phyloP scores from a whole-genome alignment of 2,329 filamentous ascomycete genomes.

The Diaporthe destruens region DNA sequence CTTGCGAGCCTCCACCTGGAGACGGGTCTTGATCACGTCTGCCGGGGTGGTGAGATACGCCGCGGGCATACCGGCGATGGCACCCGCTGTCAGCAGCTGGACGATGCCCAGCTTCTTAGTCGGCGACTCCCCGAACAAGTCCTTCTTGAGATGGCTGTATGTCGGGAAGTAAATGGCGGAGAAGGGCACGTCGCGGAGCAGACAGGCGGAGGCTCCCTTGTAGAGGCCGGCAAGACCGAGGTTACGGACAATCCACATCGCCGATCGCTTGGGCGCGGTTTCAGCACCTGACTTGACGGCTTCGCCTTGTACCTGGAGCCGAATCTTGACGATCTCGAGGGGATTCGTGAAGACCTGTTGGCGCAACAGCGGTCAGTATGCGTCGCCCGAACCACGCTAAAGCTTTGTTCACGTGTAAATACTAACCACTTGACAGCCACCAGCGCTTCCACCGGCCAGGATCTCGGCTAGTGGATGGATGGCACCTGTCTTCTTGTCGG shows the following conservation, averaged over 20 bases:
- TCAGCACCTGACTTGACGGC: conserved; percentile 84
- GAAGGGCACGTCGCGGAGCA: conserved; percentile 96
- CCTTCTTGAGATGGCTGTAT: conserved; percentile 93
- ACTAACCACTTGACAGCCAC: conserved; percentile 95
- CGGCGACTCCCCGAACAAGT: conserved; percentile 90
- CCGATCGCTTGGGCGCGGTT: conserved; percentile 86
- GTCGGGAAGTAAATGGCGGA: conserved; percentile 99
- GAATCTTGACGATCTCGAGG: conserved; percentile 99
- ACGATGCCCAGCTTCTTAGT: conserved; percentile 90
- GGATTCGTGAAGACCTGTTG: conserved; percentile 93
- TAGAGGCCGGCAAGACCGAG: conserved; percentile 94
- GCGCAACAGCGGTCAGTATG: conserved; percentile 32
- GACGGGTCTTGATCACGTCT: conserved; percentile 98
- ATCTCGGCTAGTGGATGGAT: conserved; percentile 82
- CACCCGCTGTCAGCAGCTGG: conserved; percentile 93
- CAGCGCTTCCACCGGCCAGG: conserved; percentile 88
- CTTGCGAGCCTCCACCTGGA: conserved; percentile 97
- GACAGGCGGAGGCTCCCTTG: conserved; percentile 94
- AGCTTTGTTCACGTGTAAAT: neutral
- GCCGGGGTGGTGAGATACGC: conserved; percentile 97
- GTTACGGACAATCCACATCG: conserved; percentile 98
- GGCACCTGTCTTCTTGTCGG: conserved; percentile 77
- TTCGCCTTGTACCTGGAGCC: conserved; percentile 96
- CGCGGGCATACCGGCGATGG: conserved; percentile 92
- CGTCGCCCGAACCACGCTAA: neutral